Evolutionary conservation across 2,329 filamentous ascomycete genomes (phyloP).

Genomic region (Arthroderma sp.): DNA sequence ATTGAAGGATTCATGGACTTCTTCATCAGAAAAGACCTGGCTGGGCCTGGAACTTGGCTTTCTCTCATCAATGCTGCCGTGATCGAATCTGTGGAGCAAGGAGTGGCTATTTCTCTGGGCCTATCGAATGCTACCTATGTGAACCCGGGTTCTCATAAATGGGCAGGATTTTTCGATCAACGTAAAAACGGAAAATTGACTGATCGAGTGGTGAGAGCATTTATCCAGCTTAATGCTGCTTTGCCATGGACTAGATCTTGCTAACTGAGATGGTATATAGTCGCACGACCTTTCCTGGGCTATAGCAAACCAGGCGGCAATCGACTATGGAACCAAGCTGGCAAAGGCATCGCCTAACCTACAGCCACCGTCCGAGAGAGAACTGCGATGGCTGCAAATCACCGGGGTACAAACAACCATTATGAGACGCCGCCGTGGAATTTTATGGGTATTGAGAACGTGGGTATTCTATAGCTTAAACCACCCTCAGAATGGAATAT

Average conservation of each 20-base stretch:
- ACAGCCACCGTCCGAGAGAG: constrained; percentile 7
- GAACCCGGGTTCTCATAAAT: constrained; percentile 13
- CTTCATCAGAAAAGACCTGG: constrained; percentile 17
- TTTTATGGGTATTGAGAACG: constrained; percentile 14
- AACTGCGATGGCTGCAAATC: constrained; percentile 12
- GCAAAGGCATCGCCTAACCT: constrained; percentile 9
- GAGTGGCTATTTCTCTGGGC: constrained; percentile 14
- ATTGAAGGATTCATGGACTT: constrained; percentile 18
- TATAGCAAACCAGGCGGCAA: constrained; percentile 12
- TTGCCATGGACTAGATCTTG: neutral
- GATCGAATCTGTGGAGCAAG: constrained; percentile 14
- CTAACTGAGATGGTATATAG: constrained; percentile 6
- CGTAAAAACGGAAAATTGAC: constrained; percentile 10
- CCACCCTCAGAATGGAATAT: neutral
- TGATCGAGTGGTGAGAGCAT: constrained; percentile 12
- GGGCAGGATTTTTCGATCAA: constrained; percentile 15
- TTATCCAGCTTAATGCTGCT: neutral
- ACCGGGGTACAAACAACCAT: constrained; percentile 10
- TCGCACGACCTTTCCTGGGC: constrained; percentile 14
- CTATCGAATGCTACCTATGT: constrained; percentile 11
- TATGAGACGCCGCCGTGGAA: constrained; percentile 14
- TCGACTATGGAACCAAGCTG: constrained; percentile 12
- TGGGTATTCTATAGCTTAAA: constrained; percentile 4
- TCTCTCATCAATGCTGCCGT: constrained; percentile 17
- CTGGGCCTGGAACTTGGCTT: constrained; percentile 15